These are phyloP conservation scores for Penicillium sp. DNA, from an alignment of 2,329 filamentous ascomycete species.

Conservation along the genomic window DNA sequence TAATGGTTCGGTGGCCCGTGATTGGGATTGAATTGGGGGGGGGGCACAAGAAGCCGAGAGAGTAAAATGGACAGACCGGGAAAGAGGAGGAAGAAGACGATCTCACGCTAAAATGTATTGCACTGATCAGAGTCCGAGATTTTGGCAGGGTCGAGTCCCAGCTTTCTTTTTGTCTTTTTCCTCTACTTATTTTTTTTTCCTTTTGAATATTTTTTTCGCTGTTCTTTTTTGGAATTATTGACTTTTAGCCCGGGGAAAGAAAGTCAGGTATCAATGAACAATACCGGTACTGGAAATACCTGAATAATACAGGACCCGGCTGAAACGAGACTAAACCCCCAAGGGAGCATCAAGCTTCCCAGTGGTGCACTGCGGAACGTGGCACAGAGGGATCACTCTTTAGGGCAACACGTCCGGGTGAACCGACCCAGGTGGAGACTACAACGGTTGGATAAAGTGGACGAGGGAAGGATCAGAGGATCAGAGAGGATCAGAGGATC, in stretches of 20 bases:
- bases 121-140: conserved; percentile 13
- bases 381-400: conserved; percentile 14
- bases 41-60: background rate
- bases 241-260: conserved; percentile 12
- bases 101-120: conserved; percentile 16
- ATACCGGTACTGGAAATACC: conserved; percentile 11
- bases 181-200: conserved; percentile 5
- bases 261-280: background rate
- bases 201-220: conserved; percentile 4
- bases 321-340: conserved; percentile 1
- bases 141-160: conserved; percentile 19
- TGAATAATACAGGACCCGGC: background rate
- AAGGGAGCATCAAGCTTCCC: conserved; percentile 20
- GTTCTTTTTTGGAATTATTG: conserved; percentile 12
- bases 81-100: conserved; percentile 13
- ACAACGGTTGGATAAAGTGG: conserved; percentile 1
- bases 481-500: background rate
- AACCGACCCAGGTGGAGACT: background rate
- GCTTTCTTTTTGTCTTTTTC: conserved; percentile 11
- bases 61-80: background rate
- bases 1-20: background rate
- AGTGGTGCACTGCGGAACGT: conserved; percentile 14
- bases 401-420: conserved; percentile 3
- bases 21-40: conserved; percentile 1
- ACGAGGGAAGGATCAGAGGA: background rate